A percentile compares a stretch with the other conserved stretches of the same genome.
These are phyloP conservation scores for Sarocladium oryzae DNA, from an alignment of 2,329 filamentous ascomycete species.

Conservation along the genomic window DNA sequence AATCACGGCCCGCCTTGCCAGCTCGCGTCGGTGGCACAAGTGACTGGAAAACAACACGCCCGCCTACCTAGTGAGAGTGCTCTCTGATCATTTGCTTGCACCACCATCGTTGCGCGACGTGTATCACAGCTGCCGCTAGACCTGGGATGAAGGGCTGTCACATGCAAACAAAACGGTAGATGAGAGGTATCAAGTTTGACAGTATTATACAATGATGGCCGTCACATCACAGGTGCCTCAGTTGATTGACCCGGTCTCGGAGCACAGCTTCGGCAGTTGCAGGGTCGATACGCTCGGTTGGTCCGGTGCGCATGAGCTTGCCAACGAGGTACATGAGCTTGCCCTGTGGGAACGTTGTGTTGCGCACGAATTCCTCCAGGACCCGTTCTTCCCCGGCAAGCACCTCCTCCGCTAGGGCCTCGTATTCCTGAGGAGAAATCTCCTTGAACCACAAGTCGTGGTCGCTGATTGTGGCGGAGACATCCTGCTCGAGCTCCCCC, in stretches of 20 bases:
- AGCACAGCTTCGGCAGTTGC: slow-evolving; percentile 42
- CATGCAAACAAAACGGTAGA: not conserved
- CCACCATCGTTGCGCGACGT: too few species aligned
- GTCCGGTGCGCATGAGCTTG: slow-evolving; percentile 49
- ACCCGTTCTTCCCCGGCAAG: slow-evolving; percentile 40
- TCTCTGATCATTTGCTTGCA: too few species aligned
- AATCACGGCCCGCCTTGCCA: too few species aligned
- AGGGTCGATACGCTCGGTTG: slow-evolving; percentile 49
- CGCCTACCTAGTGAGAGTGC: too few species aligned
- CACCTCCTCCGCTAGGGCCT: slow-evolving; percentile 35
- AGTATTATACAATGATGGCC: not conserved
- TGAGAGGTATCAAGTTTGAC: not conserved
- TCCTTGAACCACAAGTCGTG: slow-evolving; percentile 50
- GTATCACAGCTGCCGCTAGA: too few species aligned
- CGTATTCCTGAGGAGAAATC: slow-evolving; percentile 41
- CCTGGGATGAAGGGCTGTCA: not conserved
- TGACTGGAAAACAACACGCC: too few species aligned
- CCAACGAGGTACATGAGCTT: slow-evolving; percentile 57
- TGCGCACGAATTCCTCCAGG: slow-evolving; percentile 37
- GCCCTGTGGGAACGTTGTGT: slow-evolving; percentile 44
- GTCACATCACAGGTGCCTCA: not conserved
- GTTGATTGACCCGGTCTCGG: slow-evolving; percentile 16
- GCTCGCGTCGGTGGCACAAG: too few species aligned
- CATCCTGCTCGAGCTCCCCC: slow-evolving; percentile 35
- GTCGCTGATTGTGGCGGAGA: slow-evolving; percentile 38